Percentiles rank a stretch among this genome's conserved stretches.
Evolutionary conservation across 768 basidiomycete species (phyloP).

Genomic region (Cystofilobasidium macerans): DNA sequence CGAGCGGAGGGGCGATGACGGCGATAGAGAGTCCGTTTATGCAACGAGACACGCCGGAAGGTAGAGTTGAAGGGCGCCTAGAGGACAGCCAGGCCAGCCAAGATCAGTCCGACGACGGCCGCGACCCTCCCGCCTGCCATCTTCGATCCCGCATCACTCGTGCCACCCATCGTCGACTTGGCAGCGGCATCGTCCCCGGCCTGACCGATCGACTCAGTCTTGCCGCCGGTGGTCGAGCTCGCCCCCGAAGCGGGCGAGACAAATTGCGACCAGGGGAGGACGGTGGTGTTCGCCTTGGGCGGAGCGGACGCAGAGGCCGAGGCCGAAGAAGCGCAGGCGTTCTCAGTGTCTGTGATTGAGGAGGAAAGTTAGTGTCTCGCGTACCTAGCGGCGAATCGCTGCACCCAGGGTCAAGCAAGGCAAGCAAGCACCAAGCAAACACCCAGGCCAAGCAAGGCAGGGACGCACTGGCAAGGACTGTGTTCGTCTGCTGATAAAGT

Average conservation of each 20-base stretch:
- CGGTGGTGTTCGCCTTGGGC: conserved; percentile 1
- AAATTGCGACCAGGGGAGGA: conserved; percentile 10
- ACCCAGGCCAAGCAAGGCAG: neutral
- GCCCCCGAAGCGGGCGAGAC: neutral
- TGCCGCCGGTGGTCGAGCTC: neutral
- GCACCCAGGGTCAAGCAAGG: neutral
- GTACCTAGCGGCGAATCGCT: too few relatives aligned
- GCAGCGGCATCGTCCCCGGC: neutral
- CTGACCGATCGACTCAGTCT: conserved; percentile 3
- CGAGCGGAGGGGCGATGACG: too few relatives aligned
- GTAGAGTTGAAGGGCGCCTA: neutral
- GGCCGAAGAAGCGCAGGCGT: neutral
- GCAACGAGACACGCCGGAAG: too few relatives aligned
- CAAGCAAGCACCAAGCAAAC: too few relatives aligned
- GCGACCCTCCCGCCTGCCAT: neutral
- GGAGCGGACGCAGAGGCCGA: neutral
- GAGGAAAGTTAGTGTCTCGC: too few relatives aligned
- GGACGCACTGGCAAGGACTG: conserved; percentile 5
- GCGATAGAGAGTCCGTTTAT: too few relatives aligned
- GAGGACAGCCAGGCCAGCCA: neutral
- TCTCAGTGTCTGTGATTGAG: neutral
- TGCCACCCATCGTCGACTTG: neutral
- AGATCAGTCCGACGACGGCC: neutral
- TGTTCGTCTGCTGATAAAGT: conserved; percentile 2
- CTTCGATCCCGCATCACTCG: neutral